phyloP scores from a whole-genome alignment of 371 early-diverging fungal species.

The Coemansia sp. region DNA sequence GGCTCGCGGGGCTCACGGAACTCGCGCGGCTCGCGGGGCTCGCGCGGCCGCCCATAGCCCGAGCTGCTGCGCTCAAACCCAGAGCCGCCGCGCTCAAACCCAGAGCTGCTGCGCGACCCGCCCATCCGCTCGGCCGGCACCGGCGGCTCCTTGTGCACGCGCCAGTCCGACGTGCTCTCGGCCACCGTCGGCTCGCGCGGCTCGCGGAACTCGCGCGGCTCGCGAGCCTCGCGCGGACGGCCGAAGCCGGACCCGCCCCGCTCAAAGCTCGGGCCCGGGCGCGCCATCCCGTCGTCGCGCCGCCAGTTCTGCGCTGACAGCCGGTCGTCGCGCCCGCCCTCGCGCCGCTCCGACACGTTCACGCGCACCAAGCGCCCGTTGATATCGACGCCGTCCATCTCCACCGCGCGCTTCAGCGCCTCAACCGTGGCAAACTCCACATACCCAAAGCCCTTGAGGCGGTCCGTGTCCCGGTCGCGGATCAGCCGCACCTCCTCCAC shows the following conservation, averaged over 20 bases:
- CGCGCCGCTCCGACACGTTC: slow-evolving; percentile 78
- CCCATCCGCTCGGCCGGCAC: not conserved
- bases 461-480: slow-evolving; percentile 68
- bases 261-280: slow-evolving; percentile 29
- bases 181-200: slow-evolving; percentile 31
- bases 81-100: slow-evolving; percentile 18
- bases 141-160: slow-evolving; percentile 6
- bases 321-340: not conserved
- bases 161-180: slow-evolving; percentile 35
- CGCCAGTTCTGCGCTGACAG: slow-evolving; percentile 7
- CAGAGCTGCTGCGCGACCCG: slow-evolving; percentile 33
- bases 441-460: slow-evolving; percentile 91
- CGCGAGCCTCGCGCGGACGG: not conserved
- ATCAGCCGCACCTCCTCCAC: slow-evolving; percentile 66
- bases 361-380: slow-evolving; percentile 75
- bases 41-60: not conserved
- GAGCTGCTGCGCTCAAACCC: slow-evolving; percentile 11
- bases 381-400: slow-evolving; percentile 62
- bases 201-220: slow-evolving; percentile 22
- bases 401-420: slow-evolving; percentile 76
- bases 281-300: slow-evolving; percentile 15
- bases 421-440: slow-evolving; percentile 87
- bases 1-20: slow-evolving; percentile 30
- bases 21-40: slow-evolving; percentile 6
- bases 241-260: slow-evolving; percentile 17